Evolutionary conservation across 2,329 filamentous ascomycete genomes (phyloP), one percentile per base, ranked within the genome.

Genomic region (Diaporthe aspalathi): DNA sequence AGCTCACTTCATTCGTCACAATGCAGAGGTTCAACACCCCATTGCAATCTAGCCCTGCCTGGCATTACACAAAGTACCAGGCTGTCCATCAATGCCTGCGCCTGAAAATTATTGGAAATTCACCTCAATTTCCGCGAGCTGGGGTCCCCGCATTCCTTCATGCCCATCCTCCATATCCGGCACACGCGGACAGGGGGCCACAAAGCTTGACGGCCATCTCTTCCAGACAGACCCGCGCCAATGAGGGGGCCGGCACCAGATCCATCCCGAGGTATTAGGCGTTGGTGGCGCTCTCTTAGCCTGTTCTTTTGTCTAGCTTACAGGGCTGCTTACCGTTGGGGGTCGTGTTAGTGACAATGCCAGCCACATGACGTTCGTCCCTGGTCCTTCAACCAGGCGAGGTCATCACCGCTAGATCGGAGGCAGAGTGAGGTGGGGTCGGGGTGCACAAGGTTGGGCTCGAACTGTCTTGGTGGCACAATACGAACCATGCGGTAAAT

Each of bases 141-240:
- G 60, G 60, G 60, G 50, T 56, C 65, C 49, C 65, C 50, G 27
- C 49, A 67, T 35, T 67, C 35, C 38, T 56, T 53, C 65, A 49
- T 35, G 43, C 22, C 60, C 57, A 40, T 16, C 49, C 63, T 45
- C 53, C 49, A 67, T 54, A 35, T 63, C 57, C 60, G 60, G 60
- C 45, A 65, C 45, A 27, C 60, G 45, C 60, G 35, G 60, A 65
- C 60, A 65, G 60, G 60, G n/a, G 60, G 60, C 45, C 60, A 65
- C 45, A 50, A 65, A 65, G 60, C 60, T 65, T 65, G 60, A 49
- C 43, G 52, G 53, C 47, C 53, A n/a, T 50, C 67, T 68, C 40
- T 47, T 22, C 45, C 29, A 60, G 32, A 20, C 67, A 68, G 67
- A 50, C 67, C 40, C 53, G 45, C 53, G 32, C 43, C 50, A 60